phyloP scores from a whole-genome alignment of 2,329 filamentous ascomycete species.

The Exophiala lecanii-corni region DNA sequence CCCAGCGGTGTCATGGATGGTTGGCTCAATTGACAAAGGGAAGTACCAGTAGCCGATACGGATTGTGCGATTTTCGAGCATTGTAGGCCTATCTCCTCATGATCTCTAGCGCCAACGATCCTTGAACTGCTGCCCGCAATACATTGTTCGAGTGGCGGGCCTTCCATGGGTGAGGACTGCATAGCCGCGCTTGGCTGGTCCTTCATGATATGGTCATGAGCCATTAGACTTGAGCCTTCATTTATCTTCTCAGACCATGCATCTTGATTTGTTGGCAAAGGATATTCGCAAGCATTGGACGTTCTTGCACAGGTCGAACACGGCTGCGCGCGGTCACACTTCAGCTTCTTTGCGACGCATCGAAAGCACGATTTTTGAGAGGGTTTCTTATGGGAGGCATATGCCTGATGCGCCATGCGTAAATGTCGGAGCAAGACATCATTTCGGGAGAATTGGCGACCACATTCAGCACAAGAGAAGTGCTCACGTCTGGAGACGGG shows the following conservation, averaged over 20 bases:
- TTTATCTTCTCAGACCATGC: too few species aligned
- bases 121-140: background rate
- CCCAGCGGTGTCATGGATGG: too few species aligned
- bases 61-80: too few species aligned
- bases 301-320: constrained; percentile 14
- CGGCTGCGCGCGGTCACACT: constrained; percentile 15
- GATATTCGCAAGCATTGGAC: constrained; percentile 12
- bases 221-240: background rate
- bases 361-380: constrained; percentile 22
- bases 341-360: constrained; percentile 21
- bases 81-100: too few species aligned
- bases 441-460: constrained; percentile 19
- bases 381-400: constrained; percentile 10
- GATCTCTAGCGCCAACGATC: background rate
- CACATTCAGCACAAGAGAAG: constrained; percentile 17
- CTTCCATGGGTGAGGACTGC: background rate
- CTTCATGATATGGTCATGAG: background rate
- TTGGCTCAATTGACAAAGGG: too few species aligned
- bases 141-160: background rate
- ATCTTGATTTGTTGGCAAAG: constrained; percentile 3
- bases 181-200: background rate
- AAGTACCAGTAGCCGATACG: too few species aligned
- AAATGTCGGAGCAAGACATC: constrained; percentile 21
- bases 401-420: constrained; percentile 18
- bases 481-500: constrained; percentile 17